Percentiles rank a stretch among this genome's conserved stretches.
phyloP scores from a whole-genome alignment of 23 red algal genomes.

The Agarophyton chilense region DNA sequence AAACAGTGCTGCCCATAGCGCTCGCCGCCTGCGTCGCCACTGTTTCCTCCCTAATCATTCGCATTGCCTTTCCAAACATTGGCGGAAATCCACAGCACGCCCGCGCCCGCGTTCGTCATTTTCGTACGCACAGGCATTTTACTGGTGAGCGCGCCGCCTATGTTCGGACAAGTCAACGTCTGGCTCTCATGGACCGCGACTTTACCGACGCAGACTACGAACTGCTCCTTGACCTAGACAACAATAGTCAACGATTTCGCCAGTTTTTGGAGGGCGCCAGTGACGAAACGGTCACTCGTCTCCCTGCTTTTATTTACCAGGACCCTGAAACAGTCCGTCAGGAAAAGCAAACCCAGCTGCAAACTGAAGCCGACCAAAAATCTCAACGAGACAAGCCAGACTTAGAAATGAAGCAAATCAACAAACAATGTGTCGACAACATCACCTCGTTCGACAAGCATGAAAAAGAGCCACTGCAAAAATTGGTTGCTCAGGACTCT shows the following conservation, averaged over 20 bases:
- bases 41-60: conserved; percentile 54
- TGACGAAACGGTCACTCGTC: conserved; percentile 47
- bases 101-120: conserved; percentile 39
- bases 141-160: conserved; percentile 76
- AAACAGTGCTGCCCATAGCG: conserved; percentile 52
- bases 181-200: conserved; percentile 92
- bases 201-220: conserved; percentile 97
- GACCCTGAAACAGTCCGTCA: conserved; percentile 15
- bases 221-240: conserved; percentile 90
- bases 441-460: not conserved
- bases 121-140: conserved; percentile 68
- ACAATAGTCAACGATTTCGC: conserved; percentile 74
- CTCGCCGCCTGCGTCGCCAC: conserved; percentile 67
- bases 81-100: conserved; percentile 7
- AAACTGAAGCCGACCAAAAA: not conserved
- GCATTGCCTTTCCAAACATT: conserved; percentile 32
- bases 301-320: conserved; percentile 60
- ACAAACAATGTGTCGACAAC: not conserved
- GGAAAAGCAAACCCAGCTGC: not conserved
- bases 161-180: conserved; percentile 84
- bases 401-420: not conserved
- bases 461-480: not conserved
- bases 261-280: conserved; percentile 89
- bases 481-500: not conserved
- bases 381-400: not conserved